phyloP scores from a whole-genome alignment of 2,329 filamentous ascomycete genomes.

The Colletotrichum aenigma region DNA sequence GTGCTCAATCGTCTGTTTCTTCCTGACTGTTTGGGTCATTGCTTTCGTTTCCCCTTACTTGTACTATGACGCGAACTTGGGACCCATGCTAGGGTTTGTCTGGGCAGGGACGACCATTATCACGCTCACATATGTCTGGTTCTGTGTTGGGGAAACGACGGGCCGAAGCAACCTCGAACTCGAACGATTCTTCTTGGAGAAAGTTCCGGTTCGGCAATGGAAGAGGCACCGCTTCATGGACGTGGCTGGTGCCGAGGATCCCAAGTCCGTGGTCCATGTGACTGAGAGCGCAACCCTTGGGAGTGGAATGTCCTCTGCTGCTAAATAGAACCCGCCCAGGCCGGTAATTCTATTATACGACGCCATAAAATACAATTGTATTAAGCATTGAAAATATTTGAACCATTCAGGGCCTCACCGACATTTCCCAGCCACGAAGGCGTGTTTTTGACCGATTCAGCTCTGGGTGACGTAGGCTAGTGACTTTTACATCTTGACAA shows the following conservation, averaged over 20 bases:
- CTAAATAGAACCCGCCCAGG: background rate
- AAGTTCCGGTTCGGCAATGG: constrained; percentile 36
- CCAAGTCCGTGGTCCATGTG: background rate
- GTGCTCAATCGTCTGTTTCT: constrained; percentile 44
- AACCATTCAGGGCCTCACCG: background rate
- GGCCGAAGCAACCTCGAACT: constrained; percentile 22
- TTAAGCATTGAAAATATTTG: background rate
- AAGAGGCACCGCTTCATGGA: constrained; percentile 23
- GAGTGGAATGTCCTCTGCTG: background rate
- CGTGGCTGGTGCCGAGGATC: background rate
- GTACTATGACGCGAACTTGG: constrained; percentile 45
- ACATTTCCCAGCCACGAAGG: background rate
- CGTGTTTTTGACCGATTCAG: background rate
- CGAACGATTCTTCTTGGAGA: constrained; percentile 38
- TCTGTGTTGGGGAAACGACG: constrained; percentile 36
- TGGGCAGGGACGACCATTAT: constrained; percentile 37
- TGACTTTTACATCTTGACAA: background rate
- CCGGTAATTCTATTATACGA: background rate
- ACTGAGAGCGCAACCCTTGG: background rate
- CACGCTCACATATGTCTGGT: constrained; percentile 39
- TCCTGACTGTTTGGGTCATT: constrained; percentile 29
- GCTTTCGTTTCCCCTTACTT: constrained; percentile 41
- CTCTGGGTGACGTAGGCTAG: background rate
- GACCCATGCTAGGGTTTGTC: constrained; percentile 42
- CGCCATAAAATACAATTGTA: background rate